Conservation (phyloP, 768 basidiomycete species). For the Boletus coccyginus region DNA sequence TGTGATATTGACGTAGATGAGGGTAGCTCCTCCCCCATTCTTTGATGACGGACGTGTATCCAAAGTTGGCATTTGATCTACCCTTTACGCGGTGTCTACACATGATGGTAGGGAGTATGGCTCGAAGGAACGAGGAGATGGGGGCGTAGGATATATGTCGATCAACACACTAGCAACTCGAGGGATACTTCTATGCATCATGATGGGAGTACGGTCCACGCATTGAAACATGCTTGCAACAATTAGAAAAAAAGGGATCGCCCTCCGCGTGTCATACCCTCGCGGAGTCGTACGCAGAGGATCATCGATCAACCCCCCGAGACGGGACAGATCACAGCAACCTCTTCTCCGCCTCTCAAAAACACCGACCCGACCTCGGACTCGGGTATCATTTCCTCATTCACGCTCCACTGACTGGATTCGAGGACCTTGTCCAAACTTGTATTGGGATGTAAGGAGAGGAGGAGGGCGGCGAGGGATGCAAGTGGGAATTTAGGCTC, state of each 20-base stretch:
- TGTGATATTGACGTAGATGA: conserved; percentile 51
- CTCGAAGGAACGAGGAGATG: not conserved
- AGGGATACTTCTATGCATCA: not conserved
- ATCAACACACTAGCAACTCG: not conserved
- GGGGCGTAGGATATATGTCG: too few species aligned
- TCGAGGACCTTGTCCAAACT: conserved; percentile 52
- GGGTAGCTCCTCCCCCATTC: conserved; percentile 50
- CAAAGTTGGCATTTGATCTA: not conserved
- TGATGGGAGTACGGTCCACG: not conserved
- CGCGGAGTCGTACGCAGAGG: too few species aligned
- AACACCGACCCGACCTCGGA: conserved; percentile 36
- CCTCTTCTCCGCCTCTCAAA: conserved; percentile 70
- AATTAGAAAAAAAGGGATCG: not conserved
- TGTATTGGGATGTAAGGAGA: conserved; percentile 51
- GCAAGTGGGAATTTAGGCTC: conserved; percentile 40
- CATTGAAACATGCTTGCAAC: too few species aligned
- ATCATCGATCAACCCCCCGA: conserved; percentile 57
- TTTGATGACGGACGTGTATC: conserved; percentile 40
- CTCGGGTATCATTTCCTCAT: conserved; percentile 76
- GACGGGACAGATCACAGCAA: conserved; percentile 79
- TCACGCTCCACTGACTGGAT: conserved; percentile 72
- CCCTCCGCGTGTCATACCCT: not conserved
- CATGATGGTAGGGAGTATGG: conserved; percentile 4
- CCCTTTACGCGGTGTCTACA: conserved; percentile 7
- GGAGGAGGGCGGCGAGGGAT: conserved; percentile 48